These are phyloP conservation scores for Alternaria postmessia DNA, from an alignment of 2,329 filamentous ascomycete species.

Conservation along the genomic window DNA sequence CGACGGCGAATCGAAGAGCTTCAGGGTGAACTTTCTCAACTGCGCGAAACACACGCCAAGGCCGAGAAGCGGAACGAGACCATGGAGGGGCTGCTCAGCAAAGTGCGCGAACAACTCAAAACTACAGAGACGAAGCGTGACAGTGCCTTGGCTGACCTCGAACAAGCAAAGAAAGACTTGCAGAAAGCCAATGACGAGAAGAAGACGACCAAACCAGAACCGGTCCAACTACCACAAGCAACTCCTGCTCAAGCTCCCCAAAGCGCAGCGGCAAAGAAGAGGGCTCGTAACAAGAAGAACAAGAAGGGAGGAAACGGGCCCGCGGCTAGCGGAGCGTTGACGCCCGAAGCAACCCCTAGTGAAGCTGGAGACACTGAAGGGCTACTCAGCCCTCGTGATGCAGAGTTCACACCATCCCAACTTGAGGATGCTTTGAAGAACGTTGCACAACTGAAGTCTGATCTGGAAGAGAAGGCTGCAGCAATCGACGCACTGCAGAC, in stretches of 20 bases:
- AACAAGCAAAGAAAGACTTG: constrained; percentile 42
- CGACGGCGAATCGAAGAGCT: constrained; percentile 41
- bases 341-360: constrained; percentile 46
- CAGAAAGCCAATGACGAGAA: constrained; percentile 30
- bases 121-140: constrained; percentile 61
- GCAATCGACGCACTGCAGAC: constrained; percentile 43
- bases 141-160: constrained; percentile 54
- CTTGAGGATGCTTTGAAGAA: constrained; percentile 42
- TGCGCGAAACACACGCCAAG: constrained; percentile 43
- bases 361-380: constrained; percentile 51
- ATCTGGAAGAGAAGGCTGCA: constrained; percentile 47
- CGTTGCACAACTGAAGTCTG: constrained; percentile 41
- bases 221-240: constrained; percentile 26
- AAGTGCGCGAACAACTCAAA: constrained; percentile 62
- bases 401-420: constrained; percentile 54
- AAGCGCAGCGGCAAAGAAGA: constrained; percentile 70
- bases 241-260: constrained; percentile 32
- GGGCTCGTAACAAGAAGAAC: constrained; percentile 79
- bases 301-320: constrained; percentile 70
- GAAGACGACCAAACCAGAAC: constrained; percentile 19
- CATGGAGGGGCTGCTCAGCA: constrained; percentile 64
- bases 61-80: constrained; percentile 63
- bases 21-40: constrained; percentile 40
- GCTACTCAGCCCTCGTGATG: constrained; percentile 44
- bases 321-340: constrained; percentile 45